Evolutionary conservation across 345 rosid genomes (phyloP).

Genomic region (Euphorbia pulcherrima): DNA sequence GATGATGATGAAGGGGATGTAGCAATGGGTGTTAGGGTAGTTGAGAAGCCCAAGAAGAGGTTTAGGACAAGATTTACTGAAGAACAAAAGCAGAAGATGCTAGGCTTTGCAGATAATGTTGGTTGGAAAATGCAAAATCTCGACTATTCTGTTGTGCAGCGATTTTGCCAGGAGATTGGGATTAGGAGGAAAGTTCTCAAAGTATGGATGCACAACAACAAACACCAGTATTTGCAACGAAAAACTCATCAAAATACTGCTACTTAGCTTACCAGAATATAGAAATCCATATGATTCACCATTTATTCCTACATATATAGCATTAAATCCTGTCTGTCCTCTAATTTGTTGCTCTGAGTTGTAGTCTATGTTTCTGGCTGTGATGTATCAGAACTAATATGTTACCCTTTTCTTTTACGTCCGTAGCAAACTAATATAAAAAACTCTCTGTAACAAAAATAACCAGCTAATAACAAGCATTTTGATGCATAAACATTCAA

Average conservation of each 20-base stretch:
- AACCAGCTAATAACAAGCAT: no score
- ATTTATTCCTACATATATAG: no score
- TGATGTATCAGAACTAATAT: no score
- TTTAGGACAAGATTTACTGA: constrained; percentile 66
- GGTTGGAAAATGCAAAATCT: constrained; percentile 57
- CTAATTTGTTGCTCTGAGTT: no score
- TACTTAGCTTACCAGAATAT: no score
- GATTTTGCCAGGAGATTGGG: constrained; percentile 49
- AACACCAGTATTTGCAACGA: constrained; percentile 29
- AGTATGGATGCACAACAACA: constrained; percentile 87
- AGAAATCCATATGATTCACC: no score
- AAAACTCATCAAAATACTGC: not conserved
- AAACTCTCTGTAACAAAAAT: no score
- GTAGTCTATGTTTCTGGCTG: no score
- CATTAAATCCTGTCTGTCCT: no score
- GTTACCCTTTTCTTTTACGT: no score
- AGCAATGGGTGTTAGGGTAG: constrained; percentile 7
- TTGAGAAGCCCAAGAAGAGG: constrained; percentile 39
- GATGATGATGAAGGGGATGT: constrained; percentile 13
- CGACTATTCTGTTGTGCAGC: constrained; percentile 46
- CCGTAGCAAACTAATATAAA: no score
- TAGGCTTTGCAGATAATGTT: constrained; percentile 48
- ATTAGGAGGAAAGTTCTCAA: constrained; percentile 56
- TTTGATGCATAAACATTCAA: no score
- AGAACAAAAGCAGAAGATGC: constrained; percentile 62